Evolutionary conservation across 192 early-diverging fungal genomes (phyloP).

Genomic region (Coemansia sp.): DNA sequence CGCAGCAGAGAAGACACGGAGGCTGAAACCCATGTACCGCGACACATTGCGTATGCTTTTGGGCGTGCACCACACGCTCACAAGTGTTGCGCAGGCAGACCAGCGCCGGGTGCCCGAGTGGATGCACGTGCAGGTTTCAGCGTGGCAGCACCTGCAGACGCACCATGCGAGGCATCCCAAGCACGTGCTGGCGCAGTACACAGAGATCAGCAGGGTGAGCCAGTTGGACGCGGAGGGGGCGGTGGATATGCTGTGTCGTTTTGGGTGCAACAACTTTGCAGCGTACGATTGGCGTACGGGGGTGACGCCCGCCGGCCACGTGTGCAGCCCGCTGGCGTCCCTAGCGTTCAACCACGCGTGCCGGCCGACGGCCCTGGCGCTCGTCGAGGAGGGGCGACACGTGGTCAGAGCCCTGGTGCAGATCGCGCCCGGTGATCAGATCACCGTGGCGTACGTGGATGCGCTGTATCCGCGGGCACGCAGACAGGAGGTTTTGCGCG

Average conservation of each 20-base stretch:
- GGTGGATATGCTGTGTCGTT: slow-evolving; percentile 22
- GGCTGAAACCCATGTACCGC: slow-evolving; percentile 27
- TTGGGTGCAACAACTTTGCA: slow-evolving; percentile 48
- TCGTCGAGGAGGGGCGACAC: slow-evolving; percentile 8
- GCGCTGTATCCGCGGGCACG: slow-evolving; percentile 20
- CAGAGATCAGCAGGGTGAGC: slow-evolving; percentile 23
- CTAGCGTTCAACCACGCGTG: slow-evolving; percentile 51
- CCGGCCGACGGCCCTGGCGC: slow-evolving; percentile 26
- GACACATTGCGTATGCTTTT: slow-evolving; percentile 34
- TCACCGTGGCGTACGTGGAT: slow-evolving; percentile 37
- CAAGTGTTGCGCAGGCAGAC: no score
- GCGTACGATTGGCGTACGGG: slow-evolving; percentile 11
- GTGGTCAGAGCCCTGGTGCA: slow-evolving; percentile 25
- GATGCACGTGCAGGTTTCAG: slow-evolving; percentile 27
- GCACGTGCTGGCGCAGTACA: slow-evolving; percentile 33
- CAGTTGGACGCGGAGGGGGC: not conserved
- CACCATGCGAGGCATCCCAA: slow-evolving; percentile 30
- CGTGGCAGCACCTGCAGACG: slow-evolving; percentile 28
- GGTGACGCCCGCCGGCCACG: slow-evolving; percentile 12
- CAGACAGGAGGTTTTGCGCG: slow-evolving; percentile 15
- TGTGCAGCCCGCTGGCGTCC: slow-evolving; percentile 42
- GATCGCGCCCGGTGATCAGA: slow-evolving; percentile 25
- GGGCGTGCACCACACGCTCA: slow-evolving; percentile 8
- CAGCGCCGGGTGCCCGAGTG: slow-evolving; percentile 10
- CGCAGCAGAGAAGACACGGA: slow-evolving; percentile 1